Percentiles rank a stretch among this genome's conserved stretches.
Evolutionary conservation across 495 filamentous ascomycete genomes (phyloP).

Genomic region (Xylaria nigripes): DNA sequence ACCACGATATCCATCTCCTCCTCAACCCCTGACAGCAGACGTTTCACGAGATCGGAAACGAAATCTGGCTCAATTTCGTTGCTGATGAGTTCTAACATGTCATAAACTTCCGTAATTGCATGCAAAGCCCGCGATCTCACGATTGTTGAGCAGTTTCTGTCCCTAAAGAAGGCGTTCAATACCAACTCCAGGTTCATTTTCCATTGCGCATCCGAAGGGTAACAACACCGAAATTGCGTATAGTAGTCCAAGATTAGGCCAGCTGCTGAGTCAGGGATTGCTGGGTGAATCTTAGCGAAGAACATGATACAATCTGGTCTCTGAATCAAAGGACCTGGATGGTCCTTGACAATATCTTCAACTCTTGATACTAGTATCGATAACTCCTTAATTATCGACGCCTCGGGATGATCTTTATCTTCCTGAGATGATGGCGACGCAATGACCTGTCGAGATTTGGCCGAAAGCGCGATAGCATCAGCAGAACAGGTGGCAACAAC

Average conservation of each 20-base stretch:
- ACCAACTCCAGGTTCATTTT: conserved; percentile 53
- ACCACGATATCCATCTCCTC: conserved; percentile 47
- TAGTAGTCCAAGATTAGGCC: conserved; percentile 52
- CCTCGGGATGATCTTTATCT: conserved; percentile 25
- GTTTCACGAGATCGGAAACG: conserved; percentile 34
- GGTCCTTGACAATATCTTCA: conserved; percentile 32
- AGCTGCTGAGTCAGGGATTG: conserved; percentile 51
- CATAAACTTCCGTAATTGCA: conserved; percentile 59
- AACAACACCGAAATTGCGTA: conserved; percentile 54
- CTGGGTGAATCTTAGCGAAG: conserved; percentile 51
- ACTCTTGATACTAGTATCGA: conserved; percentile 31
- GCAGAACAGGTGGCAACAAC: conserved; percentile 37
- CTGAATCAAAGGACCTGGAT: conserved; percentile 32
- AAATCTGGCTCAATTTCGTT: conserved; percentile 41
- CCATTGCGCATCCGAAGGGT: conserved; percentile 63
- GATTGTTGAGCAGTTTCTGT: conserved; percentile 52
- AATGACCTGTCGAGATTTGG: conserved; percentile 27
- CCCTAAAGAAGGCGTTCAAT: conserved; percentile 57
- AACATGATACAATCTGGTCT: conserved; percentile 59
- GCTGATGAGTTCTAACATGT: conserved; percentile 47
- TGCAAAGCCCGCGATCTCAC: conserved; percentile 62
- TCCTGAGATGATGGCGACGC: conserved; percentile 9
- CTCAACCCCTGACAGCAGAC: conserved; percentile 42
- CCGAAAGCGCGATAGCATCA: conserved; percentile 26
- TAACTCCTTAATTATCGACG: conserved; percentile 30